Conservation (phyloP, 495 filamentous ascomycete species). For the Penicillium nucicola region DNA sequence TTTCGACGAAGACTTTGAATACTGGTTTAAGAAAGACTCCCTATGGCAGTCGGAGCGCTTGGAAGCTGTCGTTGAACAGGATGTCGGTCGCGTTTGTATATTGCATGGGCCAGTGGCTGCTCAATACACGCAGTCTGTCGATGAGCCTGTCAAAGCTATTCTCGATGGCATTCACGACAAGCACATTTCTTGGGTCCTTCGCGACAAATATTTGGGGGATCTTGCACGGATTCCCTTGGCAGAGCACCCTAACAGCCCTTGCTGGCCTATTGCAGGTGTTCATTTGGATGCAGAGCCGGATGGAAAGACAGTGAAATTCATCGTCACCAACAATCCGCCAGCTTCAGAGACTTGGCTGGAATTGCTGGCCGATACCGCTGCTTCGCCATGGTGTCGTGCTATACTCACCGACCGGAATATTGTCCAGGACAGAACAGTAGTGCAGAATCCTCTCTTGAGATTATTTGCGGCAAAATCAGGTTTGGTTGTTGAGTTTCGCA, state of each 20-base stretch:
- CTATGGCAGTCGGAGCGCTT: constrained; percentile 42
- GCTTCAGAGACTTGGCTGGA: not conserved
- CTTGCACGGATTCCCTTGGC: not conserved
- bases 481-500: not conserved
- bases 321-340: not conserved
- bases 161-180: constrained; percentile 23
- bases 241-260: not conserved
- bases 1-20: constrained; percentile 42
- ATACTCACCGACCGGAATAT: not conserved
- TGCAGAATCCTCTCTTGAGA: not conserved
- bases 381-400: not conserved
- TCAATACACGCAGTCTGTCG: constrained; percentile 20
- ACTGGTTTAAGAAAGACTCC: constrained; percentile 43
- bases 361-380: not conserved
- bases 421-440: not conserved
- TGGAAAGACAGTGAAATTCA: not conserved
- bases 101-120: constrained; percentile 41
- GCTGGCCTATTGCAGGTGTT: not conserved
- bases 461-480: not conserved
- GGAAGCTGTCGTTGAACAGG: constrained; percentile 34
- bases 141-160: constrained; percentile 30
- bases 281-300: not conserved
- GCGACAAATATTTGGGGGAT: not conserved
- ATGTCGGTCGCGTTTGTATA: constrained; percentile 36
- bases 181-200: not conserved